phyloP scores from a whole-genome alignment of 1,139 yeast genomes.

The Zhuliangozyma blackwelliae region DNA sequence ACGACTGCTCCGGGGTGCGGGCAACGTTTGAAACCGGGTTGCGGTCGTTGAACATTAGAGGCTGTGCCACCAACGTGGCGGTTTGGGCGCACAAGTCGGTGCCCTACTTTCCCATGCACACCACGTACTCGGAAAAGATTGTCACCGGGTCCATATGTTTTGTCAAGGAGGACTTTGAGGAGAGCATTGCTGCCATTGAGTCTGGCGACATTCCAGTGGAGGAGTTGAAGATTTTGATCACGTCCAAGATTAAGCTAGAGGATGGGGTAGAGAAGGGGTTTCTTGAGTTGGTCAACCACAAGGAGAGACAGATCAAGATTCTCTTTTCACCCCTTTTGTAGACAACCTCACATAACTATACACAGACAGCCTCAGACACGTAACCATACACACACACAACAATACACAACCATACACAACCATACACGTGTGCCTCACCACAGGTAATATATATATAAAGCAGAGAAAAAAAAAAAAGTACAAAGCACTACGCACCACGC shows the following conservation, averaged over 20 bases:
- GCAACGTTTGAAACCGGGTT: slow-evolving; percentile 51
- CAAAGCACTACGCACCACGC: too few relatives aligned
- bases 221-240: slow-evolving; percentile 25
- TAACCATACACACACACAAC: neutral
- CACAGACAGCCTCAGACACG: too few relatives aligned
- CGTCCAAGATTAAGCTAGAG: slow-evolving; percentile 28
- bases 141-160: slow-evolving; percentile 41
- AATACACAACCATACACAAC: neutral
- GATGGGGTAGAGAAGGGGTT: slow-evolving; percentile 33
- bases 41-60: slow-evolving; percentile 51
- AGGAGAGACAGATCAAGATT: slow-evolving; percentile 35
- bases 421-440: neutral
- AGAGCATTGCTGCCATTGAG: slow-evolving; percentile 28
- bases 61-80: slow-evolving; percentile 62
- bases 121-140: slow-evolving; percentile 32
- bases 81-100: slow-evolving; percentile 43
- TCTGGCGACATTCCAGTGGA: slow-evolving; percentile 22
- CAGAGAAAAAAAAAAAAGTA: too few relatives aligned
- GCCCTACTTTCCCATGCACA: slow-evolving; percentile 32
- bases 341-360: too few relatives aligned
- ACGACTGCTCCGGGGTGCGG: slow-evolving; percentile 61
- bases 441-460: too few relatives aligned
- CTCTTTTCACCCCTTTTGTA: slow-evolving; percentile 8
- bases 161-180: slow-evolving; percentile 31
- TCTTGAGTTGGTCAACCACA: slow-evolving; percentile 29